phyloP scores from a whole-genome alignment of 257 asterid genomes.

The Rehmannia glutinosa region DNA sequence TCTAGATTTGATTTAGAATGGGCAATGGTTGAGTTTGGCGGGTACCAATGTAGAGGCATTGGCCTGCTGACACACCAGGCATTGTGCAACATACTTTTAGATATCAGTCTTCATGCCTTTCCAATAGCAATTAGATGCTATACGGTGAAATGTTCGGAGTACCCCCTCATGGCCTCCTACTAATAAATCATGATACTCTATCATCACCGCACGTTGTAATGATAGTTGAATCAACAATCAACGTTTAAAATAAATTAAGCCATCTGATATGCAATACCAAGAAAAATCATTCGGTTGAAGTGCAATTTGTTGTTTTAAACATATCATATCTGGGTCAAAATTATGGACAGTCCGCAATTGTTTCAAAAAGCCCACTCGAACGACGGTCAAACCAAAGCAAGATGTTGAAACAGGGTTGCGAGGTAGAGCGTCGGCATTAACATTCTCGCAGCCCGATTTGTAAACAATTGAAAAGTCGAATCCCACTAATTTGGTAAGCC shows the following conservation, averaged over 20 bases:
- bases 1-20: not conserved
- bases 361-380: too few species aligned
- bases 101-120: not conserved
- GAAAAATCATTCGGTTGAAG: too few species aligned
- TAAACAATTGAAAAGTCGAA: not conserved
- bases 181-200: not conserved
- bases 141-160: too few species aligned
- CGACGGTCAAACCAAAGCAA: not conserved
- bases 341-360: too few species aligned
- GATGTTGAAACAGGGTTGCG: too few species aligned
- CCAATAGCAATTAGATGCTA: not conserved
- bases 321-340: too few species aligned
- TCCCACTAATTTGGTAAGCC: not conserved
- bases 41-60: not conserved
- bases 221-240: not conserved
- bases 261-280: too few species aligned
- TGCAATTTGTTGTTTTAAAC: too few species aligned
- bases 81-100: not conserved
- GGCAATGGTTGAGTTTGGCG: not conserved
- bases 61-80: not conserved
- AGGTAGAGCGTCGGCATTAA: too few species aligned
- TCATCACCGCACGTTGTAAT: not conserved
- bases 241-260: not conserved
- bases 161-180: too few species aligned
- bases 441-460: too few species aligned